These are phyloP conservation scores for Chlorella vulgaris DNA, from an alignment of 139 green algal species.

Conservation along the genomic window DNA sequence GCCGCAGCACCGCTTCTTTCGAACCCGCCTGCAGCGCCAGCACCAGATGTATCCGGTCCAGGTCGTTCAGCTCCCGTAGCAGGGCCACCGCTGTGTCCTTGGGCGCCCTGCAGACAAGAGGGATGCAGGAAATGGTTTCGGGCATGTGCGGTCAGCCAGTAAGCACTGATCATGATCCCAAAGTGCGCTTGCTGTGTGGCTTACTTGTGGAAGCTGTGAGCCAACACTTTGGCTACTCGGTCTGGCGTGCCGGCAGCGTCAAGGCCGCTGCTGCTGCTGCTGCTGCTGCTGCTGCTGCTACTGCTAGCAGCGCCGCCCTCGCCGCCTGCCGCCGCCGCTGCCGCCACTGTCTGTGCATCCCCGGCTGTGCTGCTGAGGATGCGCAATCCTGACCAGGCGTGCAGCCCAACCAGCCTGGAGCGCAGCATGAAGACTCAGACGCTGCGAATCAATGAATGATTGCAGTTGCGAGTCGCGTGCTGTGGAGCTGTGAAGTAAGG, in stretches of 20 bases:
- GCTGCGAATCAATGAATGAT: no score
- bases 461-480: no score
- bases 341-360: background rate
- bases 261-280: background rate
- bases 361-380: background rate
- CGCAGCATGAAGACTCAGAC: no score
- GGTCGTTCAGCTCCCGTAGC: conserved; percentile 20
- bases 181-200: background rate
- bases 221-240: conserved; percentile 12
- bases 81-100: conserved; percentile 38
- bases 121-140: background rate
- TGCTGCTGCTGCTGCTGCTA: background rate
- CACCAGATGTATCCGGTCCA: conserved; percentile 49
- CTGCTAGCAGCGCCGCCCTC: background rate
- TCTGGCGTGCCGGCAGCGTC: background rate
- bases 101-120: conserved; percentile 6
- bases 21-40: conserved; percentile 34
- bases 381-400: no score
- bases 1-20: background rate
- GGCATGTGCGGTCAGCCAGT: background rate
- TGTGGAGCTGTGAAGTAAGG: no score
- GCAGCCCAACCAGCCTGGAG: no score
- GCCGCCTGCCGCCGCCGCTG: background rate
- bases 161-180: background rate
- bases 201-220: conserved; percentile 12